A percentile compares a stretch with the other conserved stretches of the same genome.
Conservation (phyloP, 83 land plant species). For the Picea mariana region DNA sequence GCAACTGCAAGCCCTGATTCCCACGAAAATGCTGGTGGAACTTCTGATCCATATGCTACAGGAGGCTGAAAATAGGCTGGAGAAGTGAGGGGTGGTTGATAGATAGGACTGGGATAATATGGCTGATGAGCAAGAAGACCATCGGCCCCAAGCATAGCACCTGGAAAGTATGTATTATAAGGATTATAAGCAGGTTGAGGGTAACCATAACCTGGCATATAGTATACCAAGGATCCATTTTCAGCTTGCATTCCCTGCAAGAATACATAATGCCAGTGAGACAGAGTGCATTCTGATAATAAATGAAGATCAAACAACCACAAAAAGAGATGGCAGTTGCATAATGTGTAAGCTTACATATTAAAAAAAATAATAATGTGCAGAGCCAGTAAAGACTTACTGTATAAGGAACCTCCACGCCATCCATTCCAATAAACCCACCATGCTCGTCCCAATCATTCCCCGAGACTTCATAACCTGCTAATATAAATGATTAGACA, state of each 20-base stretch:
- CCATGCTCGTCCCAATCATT: slow-evolving; percentile 33
- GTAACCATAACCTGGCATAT: slow-evolving; percentile 25
- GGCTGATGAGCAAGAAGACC: slow-evolving; percentile 34
- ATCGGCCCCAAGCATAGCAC: slow-evolving; percentile 34
- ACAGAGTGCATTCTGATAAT: neutral
- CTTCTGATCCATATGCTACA: slow-evolving; percentile 27
- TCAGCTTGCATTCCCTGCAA: slow-evolving; percentile 40
- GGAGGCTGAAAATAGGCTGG: slow-evolving; percentile 21
- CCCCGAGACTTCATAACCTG: slow-evolving; percentile 33
- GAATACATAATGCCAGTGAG: neutral
- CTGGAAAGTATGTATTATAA: slow-evolving; percentile 30
- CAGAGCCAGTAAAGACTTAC: slow-evolving; percentile 18
- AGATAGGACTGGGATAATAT: slow-evolving; percentile 22
- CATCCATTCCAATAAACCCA: slow-evolving; percentile 23
- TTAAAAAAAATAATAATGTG: too few relatives aligned
- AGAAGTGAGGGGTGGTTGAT: slow-evolving; percentile 25
- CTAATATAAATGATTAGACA: neutral
- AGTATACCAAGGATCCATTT: slow-evolving; percentile 39
- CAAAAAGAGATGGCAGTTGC: too few relatives aligned
- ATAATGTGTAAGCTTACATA: too few relatives aligned
- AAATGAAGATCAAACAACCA: neutral
- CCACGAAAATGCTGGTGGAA: slow-evolving; percentile 28
- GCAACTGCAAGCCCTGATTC: slow-evolving; percentile 19
- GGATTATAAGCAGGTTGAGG: slow-evolving; percentile 27
- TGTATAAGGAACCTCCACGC: slow-evolving; percentile 35